These are phyloP conservation scores for Diplocarpon mali DNA, from an alignment of 2,329 filamentous ascomycete genomes.

Conservation along the genomic window DNA sequence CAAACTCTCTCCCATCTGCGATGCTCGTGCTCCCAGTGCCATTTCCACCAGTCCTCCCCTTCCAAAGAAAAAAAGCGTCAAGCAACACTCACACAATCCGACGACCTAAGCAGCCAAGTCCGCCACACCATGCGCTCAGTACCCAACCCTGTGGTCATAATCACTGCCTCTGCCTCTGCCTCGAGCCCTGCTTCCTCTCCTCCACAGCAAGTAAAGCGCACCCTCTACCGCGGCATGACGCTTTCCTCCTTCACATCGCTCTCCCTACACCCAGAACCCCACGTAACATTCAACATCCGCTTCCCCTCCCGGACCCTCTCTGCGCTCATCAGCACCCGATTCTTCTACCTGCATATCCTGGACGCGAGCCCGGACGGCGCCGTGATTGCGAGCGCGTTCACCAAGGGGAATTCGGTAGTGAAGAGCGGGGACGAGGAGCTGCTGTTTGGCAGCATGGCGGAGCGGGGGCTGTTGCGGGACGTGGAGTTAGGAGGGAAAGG, in stretches of 20 bases:
- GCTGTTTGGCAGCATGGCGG: neutral
- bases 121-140: slow-evolving; percentile 24
- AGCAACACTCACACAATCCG: neutral
- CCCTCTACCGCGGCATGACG: slow-evolving; percentile 21
- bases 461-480: neutral
- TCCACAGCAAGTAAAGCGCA: neutral
- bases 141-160: slow-evolving; percentile 23
- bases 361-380: slow-evolving; percentile 12
- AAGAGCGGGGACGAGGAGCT: neutral
- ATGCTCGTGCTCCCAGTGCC: too few species aligned
- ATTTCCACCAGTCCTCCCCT: slow-evolving; percentile 5
- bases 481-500: neutral
- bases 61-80: slow-evolving; percentile 2
- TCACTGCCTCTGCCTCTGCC: slow-evolving; percentile 15
- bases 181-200: neutral
- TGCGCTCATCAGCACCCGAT: slow-evolving; percentile 13
- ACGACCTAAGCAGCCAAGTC: slow-evolving; percentile 1
- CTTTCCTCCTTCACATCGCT: slow-evolving; percentile 27
- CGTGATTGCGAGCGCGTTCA: slow-evolving; percentile 20
- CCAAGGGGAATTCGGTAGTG: slow-evolving; percentile 2
- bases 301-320: slow-evolving; percentile 22
- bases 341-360: slow-evolving; percentile 23
- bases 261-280: slow-evolving; percentile 22
- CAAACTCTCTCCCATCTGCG: too few species aligned
- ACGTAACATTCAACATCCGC: slow-evolving; percentile 27